These are phyloP conservation scores for Xanthoconium purpureum DNA, from an alignment of 768 basidiomycete species.

Conservation along the genomic window DNA sequence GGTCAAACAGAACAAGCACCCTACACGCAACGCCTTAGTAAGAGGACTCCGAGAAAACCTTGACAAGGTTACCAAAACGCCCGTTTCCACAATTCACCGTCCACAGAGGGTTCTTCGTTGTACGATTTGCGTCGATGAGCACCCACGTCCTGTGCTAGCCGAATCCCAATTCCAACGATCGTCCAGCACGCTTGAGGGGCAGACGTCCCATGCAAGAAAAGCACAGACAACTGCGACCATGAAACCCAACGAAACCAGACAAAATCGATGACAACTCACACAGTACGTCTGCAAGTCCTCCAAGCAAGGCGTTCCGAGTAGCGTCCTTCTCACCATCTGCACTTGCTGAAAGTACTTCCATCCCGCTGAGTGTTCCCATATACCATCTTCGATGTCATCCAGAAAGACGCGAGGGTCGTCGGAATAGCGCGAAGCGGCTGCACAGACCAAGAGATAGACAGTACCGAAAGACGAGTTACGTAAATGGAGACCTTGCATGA, in stretches of 20 bases:
- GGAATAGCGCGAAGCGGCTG: slow-evolving; percentile 54
- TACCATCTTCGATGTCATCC: slow-evolving; percentile 30
- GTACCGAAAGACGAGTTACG: slow-evolving; percentile 51
- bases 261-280: slow-evolving; percentile 35
- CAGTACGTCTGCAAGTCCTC: slow-evolving; percentile 71
- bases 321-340: slow-evolving; percentile 53
- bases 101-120: slow-evolving; percentile 33
- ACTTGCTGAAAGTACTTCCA: slow-evolving; percentile 52
- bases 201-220: slow-evolving; percentile 55
- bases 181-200: slow-evolving; percentile 69
- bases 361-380: slow-evolving; percentile 45
- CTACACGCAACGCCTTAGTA: slow-evolving; percentile 12
- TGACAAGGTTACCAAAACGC: slow-evolving; percentile 40
- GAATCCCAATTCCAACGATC: slow-evolving; percentile 57
- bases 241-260: slow-evolving; percentile 8
- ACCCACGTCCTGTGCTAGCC: slow-evolving; percentile 59
- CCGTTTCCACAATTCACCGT: slow-evolving; percentile 62
- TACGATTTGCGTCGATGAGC: slow-evolving; percentile 44
- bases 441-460: slow-evolving; percentile 68
- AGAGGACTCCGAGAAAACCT: background rate
- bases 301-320: slow-evolving; percentile 55
- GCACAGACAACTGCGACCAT: slow-evolving; percentile 44
- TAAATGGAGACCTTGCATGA: slow-evolving; percentile 49
- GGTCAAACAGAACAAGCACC: slow-evolving; percentile 32
- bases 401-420: slow-evolving; percentile 55